Evolutionary conservation across 2,329 filamentous ascomycete species (phyloP), one percentile per base, ranked within the genome.

Genomic region (Coniochaeta sp.): DNA sequence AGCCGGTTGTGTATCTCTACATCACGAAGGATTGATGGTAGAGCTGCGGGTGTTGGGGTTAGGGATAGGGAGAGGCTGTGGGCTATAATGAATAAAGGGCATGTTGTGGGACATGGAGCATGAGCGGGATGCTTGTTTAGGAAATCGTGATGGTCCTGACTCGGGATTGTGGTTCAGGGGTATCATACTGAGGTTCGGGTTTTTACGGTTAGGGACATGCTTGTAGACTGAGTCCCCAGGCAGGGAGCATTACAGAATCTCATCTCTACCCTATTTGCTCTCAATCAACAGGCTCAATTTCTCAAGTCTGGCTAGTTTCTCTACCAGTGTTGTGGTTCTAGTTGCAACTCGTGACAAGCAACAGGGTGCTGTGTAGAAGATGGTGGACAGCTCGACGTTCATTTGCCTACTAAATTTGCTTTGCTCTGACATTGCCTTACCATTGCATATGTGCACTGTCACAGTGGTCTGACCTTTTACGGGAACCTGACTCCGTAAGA

Each of bases 1-100:
- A 80, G 70, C 80, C 80, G 0, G 77, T 85, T 3, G 80, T 86
- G n/a, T 86, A 82, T 69, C 63, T 87, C 17, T 88, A 83, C 76
- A 74, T 86, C 59, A 81, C 79, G 19, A 85, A 83, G 69, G 79
- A 76, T 56, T 83, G 64, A 73, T 24, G 26, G 34, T 12, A 17
- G 19, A 2, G 10, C 7, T 22, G 55, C 12, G 24, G 22, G 14
- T 17, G 47, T 30, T 30, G 47, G 47, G 2, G n/a, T 42, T 42
- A 42, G 16, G 7, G 7, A 14, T 2, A 22, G 10, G 42, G 42
- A 22, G 19, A 5, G 6, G 5, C 17, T n/a, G 9, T 40, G 38
- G 38, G 38, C 3, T 36, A 5, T 36, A 12, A 36, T 36, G 7
- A 6, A 12, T 8, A 10, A n/a, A 19, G n/a, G n/a, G n/a, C n/a